Evolutionary conservation across 2,329 filamentous ascomycete genomes (phyloP).

Genomic region (Pleurostoma richardsiae): DNA sequence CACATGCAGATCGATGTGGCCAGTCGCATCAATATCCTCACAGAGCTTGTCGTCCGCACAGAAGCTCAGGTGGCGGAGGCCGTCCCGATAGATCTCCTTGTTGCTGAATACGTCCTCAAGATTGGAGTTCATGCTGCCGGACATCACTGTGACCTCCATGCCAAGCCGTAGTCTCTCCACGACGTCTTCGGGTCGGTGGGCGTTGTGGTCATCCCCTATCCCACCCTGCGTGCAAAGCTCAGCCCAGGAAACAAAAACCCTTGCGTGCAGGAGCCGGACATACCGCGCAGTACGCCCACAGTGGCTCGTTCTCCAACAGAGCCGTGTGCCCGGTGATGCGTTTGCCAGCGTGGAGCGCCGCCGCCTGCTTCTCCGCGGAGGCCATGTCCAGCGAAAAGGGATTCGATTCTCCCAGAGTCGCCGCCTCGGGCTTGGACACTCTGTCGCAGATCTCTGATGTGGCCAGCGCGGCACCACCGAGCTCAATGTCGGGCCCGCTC

Average conservation of each 20-base stretch:
- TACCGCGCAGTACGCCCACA: conserved; percentile 16
- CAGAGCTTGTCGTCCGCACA: conserved; percentile 15
- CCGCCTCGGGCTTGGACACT: conserved; percentile 11
- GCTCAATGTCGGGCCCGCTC: conserved; percentile 11
- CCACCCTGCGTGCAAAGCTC: conserved; percentile 6
- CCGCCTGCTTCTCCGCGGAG: conserved; percentile 15
- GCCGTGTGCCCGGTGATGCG: conserved; percentile 15
- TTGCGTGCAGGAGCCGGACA: not conserved
- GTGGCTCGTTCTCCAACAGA: conserved; percentile 13
- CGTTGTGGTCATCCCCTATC: conserved; percentile 16
- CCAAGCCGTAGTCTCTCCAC: conserved; percentile 13
- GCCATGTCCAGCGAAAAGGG: conserved; percentile 15
- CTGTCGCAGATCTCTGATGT: conserved; percentile 13
- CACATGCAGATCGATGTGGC: conserved; percentile 14
- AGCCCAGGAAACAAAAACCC: not conserved
- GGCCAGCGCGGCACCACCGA: conserved; percentile 11
- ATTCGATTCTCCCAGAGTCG: conserved; percentile 15
- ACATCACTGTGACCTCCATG: conserved; percentile 17
- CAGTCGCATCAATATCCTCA: conserved; percentile 12
- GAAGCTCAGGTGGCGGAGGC: conserved; percentile 12
- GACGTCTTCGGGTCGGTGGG: conserved; percentile 12
- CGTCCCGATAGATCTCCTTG: conserved; percentile 9
- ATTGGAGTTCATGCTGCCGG: conserved; percentile 16
- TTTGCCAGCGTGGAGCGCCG: conserved; percentile 14
- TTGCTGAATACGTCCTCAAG: conserved; percentile 13